These are phyloP conservation scores for Cryptococcus amylolentus DNA, from an alignment of 1,284 basidiomycete species.

Conservation along the genomic window DNA sequence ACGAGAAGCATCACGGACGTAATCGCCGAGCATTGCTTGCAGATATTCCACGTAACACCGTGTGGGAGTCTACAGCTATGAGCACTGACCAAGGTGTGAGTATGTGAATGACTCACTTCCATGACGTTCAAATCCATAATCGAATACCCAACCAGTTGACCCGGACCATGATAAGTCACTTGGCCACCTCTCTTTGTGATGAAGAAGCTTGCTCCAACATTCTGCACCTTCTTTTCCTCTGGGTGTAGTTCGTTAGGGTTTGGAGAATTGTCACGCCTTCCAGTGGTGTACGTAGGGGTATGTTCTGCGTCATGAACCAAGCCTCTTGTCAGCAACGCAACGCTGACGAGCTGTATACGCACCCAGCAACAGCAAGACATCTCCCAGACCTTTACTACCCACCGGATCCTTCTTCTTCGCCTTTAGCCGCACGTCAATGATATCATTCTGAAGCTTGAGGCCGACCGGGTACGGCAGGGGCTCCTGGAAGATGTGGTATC, in stretches of 20 bases:
- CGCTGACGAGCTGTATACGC: conserved; percentile 6
- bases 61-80: conserved; percentile 45
- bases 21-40: conserved; percentile 46
- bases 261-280: conserved; percentile 65
- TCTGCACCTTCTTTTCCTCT: conserved; percentile 65
- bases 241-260: conserved; percentile 57
- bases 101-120: conserved; percentile 44
- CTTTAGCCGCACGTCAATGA: conserved; percentile 61
- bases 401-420: conserved; percentile 25
- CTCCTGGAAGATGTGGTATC: conserved; percentile 69
- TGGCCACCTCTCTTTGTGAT: conserved; percentile 74
- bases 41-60: conserved; percentile 54
- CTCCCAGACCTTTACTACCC: conserved; percentile 43
- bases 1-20: conserved; percentile 30
- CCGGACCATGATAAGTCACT: conserved; percentile 95
- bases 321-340: neutral
- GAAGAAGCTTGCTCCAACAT: conserved; percentile 82
- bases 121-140: conserved; percentile 73
- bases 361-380: conserved; percentile 54
- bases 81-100: no score
- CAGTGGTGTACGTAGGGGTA: conserved; percentile 89
- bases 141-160: conserved; percentile 94
- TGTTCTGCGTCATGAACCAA: conserved; percentile 58
- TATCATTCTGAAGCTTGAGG: conserved; percentile 65
- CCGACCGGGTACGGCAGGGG: conserved; percentile 70